Conservation (phyloP, 768 basidiomycete genomes). For the Daedaleopsis nitida region DNA sequence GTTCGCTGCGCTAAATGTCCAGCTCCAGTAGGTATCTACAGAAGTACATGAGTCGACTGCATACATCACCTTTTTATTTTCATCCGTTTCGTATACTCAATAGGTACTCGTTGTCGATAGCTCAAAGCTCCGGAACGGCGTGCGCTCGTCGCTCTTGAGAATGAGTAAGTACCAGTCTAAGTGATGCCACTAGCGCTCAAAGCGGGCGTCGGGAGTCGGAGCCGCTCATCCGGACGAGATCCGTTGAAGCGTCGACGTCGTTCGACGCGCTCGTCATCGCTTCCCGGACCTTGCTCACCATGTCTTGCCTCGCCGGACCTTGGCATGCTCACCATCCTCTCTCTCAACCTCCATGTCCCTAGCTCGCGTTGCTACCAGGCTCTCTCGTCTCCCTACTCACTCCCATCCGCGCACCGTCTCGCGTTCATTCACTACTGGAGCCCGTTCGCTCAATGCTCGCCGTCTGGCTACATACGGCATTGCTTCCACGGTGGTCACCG, state of each 20-base stretch:
- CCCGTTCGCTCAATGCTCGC: background rate
- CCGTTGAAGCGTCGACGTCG: background rate
- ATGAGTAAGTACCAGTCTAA: too few species aligned
- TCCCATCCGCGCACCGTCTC: background rate
- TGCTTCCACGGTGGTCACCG: background rate
- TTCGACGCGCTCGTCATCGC: background rate
- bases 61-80: too few species aligned
- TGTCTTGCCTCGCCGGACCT: background rate
- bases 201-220: background rate
- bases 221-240: background rate
- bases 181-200: too few species aligned
- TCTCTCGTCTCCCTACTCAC: background rate
- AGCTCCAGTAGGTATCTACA: too few species aligned
- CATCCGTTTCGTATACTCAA: too few species aligned
- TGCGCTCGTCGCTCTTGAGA: too few species aligned
- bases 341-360: constrained; percentile 5
- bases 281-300: background rate
- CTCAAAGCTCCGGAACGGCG: too few species aligned
- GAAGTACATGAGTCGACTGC: too few species aligned
- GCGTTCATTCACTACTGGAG: background rate
- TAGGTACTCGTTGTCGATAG: too few species aligned
- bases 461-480: background rate
- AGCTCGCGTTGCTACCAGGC: constrained; percentile 7
- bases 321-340: background rate
- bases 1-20: too few species aligned